Conservation (phyloP, 257 asterid genomes). For the Solanum phureja region DNA sequence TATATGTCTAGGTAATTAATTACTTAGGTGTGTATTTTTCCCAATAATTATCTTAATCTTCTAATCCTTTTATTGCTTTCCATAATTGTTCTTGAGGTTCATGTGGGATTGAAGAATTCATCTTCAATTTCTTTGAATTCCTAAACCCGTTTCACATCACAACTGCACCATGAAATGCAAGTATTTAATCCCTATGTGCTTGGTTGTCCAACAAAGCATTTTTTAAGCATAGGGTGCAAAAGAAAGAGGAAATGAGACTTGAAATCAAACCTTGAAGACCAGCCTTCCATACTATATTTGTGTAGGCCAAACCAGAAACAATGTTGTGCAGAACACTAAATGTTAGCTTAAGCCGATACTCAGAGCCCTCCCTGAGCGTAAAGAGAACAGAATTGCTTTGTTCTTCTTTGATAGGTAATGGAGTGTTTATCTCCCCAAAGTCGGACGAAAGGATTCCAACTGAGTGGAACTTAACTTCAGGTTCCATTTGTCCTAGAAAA, state of each 20-base stretch:
- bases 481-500: slow-evolving; percentile 52
- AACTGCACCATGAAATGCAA: not conserved
- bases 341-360: slow-evolving; percentile 49
- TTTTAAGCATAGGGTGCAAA: not conserved
- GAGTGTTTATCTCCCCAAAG: slow-evolving; percentile 56
- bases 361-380: slow-evolving; percentile 56
- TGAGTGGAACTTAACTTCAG: slow-evolving; percentile 63
- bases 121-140: not conserved
- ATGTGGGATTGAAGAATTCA: not conserved
- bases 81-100: not conserved
- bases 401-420: slow-evolving; percentile 41
- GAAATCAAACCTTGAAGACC: slow-evolving; percentile 50
- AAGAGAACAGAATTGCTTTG: slow-evolving; percentile 35
- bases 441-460: slow-evolving; percentile 54
- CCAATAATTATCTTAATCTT: not conserved
- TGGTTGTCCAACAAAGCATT: not conserved
- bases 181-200: not conserved
- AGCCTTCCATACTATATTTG: slow-evolving; percentile 63
- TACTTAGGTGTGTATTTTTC: not conserved
- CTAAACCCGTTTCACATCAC: not conserved
- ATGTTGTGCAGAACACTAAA: slow-evolving; percentile 76
- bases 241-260: not conserved
- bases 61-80: not conserved
- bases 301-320: slow-evolving; percentile 65
- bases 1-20: not conserved